phyloP scores from a whole-genome alignment of 768 basidiomycete genomes.

The Agaricus sinodeliciosus region DNA sequence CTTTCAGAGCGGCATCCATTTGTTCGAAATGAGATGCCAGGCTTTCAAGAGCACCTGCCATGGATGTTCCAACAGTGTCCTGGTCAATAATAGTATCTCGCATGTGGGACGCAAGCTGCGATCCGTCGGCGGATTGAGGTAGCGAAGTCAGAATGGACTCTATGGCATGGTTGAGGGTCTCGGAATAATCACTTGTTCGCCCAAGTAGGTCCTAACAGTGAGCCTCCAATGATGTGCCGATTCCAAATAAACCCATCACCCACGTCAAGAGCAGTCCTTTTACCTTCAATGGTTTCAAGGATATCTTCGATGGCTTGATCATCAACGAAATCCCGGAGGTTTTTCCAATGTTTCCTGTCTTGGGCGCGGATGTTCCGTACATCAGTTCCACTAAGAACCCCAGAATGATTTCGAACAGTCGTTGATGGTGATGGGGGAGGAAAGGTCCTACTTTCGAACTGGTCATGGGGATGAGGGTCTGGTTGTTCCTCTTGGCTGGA shows the following conservation, averaged over 20 bases:
- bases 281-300: constrained; percentile 65
- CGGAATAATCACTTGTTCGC: constrained; percentile 62
- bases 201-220: constrained; percentile 48
- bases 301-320: constrained; percentile 76
- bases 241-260: constrained; percentile 16
- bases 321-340: constrained; percentile 79
- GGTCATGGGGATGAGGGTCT: constrained; percentile 9
- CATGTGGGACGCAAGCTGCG: constrained; percentile 27
- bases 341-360: constrained; percentile 69
- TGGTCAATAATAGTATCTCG: constrained; percentile 47
- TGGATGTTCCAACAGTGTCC: constrained; percentile 49
- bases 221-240: not conserved
- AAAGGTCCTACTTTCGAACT: constrained; percentile 8
- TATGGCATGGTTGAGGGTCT: constrained; percentile 52
- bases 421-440: constrained; percentile 23
- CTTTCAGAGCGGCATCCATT: constrained; percentile 63
- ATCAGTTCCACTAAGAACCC: not conserved
- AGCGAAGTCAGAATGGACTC: constrained; percentile 47
- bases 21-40: constrained; percentile 71
- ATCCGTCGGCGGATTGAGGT: constrained; percentile 22
- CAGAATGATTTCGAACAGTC: constrained; percentile 20
- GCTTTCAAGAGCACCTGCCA: constrained; percentile 71
- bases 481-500: constrained; percentile 35
- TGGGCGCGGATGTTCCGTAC: constrained; percentile 13
- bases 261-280: constrained; percentile 63